Conservation (phyloP, 192 early-diverging fungal species). For the Gigaspora rosea region DNA sequence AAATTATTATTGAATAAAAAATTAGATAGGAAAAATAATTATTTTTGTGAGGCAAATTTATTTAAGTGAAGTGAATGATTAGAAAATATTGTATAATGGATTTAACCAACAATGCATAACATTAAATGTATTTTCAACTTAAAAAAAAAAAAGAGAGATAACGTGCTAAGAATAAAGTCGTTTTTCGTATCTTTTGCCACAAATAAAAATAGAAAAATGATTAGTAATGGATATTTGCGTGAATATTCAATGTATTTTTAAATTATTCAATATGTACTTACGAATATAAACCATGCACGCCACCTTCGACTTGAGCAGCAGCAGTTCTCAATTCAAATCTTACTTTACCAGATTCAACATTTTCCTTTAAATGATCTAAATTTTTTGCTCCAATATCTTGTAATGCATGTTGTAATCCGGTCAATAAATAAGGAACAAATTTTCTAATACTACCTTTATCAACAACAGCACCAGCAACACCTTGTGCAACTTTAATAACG, state of each 20-base stretch:
- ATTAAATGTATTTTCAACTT: not conserved
- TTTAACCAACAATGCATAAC: not conserved
- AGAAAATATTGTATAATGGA: no score
- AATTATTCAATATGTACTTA: conserved; percentile 42
- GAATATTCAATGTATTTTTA: no score
- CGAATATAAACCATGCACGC: conserved; percentile 87
- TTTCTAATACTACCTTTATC: conserved; percentile 96
- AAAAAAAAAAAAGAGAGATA: not conserved
- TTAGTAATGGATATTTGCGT: not conserved
- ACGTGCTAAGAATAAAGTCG: conserved; percentile 1
- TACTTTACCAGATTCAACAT: conserved; percentile 69
- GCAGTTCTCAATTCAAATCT: conserved; percentile 95
- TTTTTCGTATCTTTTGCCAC: conserved; percentile 5
- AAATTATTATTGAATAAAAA: no score
- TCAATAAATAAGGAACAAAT: conserved; percentile 88
- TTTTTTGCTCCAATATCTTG: conserved; percentile 92
- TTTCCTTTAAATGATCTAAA: conserved; percentile 67
- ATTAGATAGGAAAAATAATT: no score
- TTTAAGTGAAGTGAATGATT: no score
- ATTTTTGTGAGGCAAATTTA: no score
- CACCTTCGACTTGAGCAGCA: conserved; percentile 94
- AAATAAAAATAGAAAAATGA: not conserved
- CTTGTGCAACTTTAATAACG: conserved; percentile 98
- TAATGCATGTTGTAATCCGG: conserved; percentile 94
- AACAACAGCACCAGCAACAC: conserved; percentile 94